Evolutionary conservation across 1,284 basidiomycete species (phyloP).

Genomic region (Sphaerobolus stellatus): DNA sequence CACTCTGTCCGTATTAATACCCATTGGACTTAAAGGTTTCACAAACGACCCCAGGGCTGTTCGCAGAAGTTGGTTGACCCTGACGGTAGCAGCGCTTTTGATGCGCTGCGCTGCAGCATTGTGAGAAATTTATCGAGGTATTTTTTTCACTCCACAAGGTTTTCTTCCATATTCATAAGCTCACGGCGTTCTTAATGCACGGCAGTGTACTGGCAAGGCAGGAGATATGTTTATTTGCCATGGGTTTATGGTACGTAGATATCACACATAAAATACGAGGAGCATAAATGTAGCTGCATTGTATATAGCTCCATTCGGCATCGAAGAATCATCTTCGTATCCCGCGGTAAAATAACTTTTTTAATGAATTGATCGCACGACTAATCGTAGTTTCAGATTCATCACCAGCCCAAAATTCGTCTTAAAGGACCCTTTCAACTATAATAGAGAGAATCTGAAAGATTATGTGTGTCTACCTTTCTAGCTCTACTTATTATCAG

Average conservation of each 20-base stretch:
- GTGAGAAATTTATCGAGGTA: constrained; percentile 33
- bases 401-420: constrained; percentile 42
- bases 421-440: constrained; percentile 36
- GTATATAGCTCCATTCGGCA: constrained; percentile 29
- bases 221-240: constrained; percentile 42
- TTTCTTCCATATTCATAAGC: neutral
- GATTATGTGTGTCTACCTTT: constrained; percentile 27
- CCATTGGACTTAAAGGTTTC: constrained; percentile 18
- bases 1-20: constrained; percentile 14
- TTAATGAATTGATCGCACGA: constrained; percentile 16
- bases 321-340: constrained; percentile 37
- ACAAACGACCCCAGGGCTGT: constrained; percentile 32
- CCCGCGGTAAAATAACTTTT: constrained; percentile 15
- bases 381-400: constrained; percentile 21
- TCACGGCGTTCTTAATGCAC: neutral
- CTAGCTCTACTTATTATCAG: neutral
- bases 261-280: neutral
- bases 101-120: constrained; percentile 28
- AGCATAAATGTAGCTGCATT: neutral
- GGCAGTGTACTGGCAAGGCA: constrained; percentile 32
- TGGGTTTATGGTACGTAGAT: constrained; percentile 34
- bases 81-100: constrained; percentile 27
- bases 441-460: constrained; percentile 31
- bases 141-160: neutral
- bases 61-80: constrained; percentile 23